phyloP scores from a whole-genome alignment of 768 basidiomycete species.

The Dacryopinax primogenitus region DNA sequence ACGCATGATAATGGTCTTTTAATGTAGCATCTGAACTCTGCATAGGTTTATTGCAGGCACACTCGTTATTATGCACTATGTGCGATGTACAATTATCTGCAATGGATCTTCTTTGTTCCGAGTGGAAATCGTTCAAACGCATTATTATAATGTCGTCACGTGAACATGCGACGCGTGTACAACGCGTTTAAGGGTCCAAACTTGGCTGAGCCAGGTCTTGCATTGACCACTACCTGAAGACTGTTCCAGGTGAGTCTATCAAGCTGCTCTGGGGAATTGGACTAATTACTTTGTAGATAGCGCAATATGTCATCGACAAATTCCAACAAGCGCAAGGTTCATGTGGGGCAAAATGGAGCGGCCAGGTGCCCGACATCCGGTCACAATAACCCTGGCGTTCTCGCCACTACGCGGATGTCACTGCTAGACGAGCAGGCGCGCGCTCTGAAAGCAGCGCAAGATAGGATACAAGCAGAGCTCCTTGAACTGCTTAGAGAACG shows the following conservation, averaged over 20 bases:
- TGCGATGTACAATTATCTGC: slow-evolving; percentile 6
- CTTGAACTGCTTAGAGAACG: not conserved
- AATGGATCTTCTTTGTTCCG: slow-evolving; percentile 3
- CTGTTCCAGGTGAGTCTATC: not conserved
- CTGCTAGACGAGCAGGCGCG: not conserved
- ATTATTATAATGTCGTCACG: not conserved
- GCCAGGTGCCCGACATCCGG: not conserved
- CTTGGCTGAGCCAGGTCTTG: no score
- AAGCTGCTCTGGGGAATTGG: not conserved
- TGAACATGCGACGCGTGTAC: not conserved
- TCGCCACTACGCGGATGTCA: not conserved
- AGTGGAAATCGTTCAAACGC: not conserved
- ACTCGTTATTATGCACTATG: slow-evolving; percentile 1
- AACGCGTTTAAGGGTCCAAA: no score
- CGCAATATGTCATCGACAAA: not conserved
- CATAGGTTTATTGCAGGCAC: not conserved
- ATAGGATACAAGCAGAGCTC: not conserved
- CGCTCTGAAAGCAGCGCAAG: not conserved
- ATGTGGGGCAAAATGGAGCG: not conserved
- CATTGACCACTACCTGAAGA: no score
- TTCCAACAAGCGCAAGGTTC: not conserved
- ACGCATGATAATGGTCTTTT: not conserved
- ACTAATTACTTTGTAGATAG: not conserved
- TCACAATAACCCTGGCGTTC: not conserved
- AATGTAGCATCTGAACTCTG: not conserved